These are phyloP conservation scores for Sporothrix variecibatus DNA, from an alignment of 2,329 filamentous ascomycete species.

Conservation along the genomic window DNA sequence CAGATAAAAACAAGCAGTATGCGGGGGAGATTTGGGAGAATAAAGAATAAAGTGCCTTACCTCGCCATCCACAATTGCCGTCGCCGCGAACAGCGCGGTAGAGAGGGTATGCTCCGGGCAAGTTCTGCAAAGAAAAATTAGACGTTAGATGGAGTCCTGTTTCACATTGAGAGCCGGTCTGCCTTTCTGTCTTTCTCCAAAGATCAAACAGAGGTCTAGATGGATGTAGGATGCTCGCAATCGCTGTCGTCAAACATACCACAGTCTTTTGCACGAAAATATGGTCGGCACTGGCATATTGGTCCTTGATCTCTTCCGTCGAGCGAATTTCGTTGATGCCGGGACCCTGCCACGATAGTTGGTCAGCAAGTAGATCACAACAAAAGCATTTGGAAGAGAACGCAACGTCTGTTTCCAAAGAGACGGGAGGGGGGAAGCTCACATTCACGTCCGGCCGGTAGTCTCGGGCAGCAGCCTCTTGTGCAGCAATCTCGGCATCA, in stretches of 20 bases:
- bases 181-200: no score
- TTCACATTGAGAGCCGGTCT: not conserved
- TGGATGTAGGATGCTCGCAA: no score
- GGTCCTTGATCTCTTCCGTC: constrained; percentile 74
- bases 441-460: constrained; percentile 62
- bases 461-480: constrained; percentile 61
- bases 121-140: constrained; percentile 55
- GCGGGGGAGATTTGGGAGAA: not conserved
- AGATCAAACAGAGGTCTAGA: not conserved
- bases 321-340: constrained; percentile 77
- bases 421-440: constrained; percentile 34
- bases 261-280: constrained; percentile 84
- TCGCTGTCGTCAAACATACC: constrained; percentile 52
- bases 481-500: constrained; percentile 53
- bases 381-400: not conserved
- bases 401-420: not conserved
- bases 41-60: constrained; percentile 54
- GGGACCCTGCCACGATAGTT: constrained; percentile 64
- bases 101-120: constrained; percentile 81
- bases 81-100: constrained; percentile 88
- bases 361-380: constrained; percentile 22
- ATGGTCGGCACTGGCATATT: constrained; percentile 87
- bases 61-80: constrained; percentile 97
- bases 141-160: not conserved
- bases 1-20: not conserved